Percentiles rank a stretch among this genome's conserved stretches.
phyloP scores from a whole-genome alignment of 2,329 filamentous ascomycete genomes.

The Meredithiella fracta region DNA sequence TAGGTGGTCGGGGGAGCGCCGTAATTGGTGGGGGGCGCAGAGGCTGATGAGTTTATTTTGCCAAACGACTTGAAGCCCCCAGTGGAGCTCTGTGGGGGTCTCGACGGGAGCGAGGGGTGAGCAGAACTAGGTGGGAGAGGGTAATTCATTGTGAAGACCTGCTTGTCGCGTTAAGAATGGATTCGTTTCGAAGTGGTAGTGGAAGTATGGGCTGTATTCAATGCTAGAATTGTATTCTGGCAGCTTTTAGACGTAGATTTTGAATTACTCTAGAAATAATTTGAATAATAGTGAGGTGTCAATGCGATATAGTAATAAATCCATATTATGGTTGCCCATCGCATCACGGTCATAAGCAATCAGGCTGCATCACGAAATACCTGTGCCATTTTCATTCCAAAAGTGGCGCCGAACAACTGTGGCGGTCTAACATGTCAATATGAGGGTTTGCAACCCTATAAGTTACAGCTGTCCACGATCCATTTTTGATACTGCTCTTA shows the following conservation, averaged over 20 bases:
- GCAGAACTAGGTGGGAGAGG: conserved; percentile 52
- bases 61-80: conserved; percentile 34
- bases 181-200: background rate
- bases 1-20: conserved; percentile 23
- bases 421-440: too few relatives aligned
- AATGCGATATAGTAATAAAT: background rate
- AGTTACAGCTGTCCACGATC: too few relatives aligned
- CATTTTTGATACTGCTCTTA: too few relatives aligned
- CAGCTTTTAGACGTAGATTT: too few relatives aligned
- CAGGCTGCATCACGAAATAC: background rate
- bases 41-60: conserved; percentile 18
- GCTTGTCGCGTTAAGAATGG: background rate
- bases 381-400: background rate
- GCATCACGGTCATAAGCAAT: background rate
- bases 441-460: background rate
- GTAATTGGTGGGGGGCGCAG: conserved; percentile 24
- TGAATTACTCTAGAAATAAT: background rate
- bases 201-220: too few relatives aligned
- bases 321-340: background rate
- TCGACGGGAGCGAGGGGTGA: conserved; percentile 56
- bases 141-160: conserved; percentile 53
- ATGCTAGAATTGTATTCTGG: too few relatives aligned
- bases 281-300: background rate
- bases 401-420: background rate
- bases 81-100: conserved; percentile 47